Base-by-base conservation (phyloP, 2,329 filamentous ascomycete genomes). In the Colletotrichum tamarilloi region DNA sequence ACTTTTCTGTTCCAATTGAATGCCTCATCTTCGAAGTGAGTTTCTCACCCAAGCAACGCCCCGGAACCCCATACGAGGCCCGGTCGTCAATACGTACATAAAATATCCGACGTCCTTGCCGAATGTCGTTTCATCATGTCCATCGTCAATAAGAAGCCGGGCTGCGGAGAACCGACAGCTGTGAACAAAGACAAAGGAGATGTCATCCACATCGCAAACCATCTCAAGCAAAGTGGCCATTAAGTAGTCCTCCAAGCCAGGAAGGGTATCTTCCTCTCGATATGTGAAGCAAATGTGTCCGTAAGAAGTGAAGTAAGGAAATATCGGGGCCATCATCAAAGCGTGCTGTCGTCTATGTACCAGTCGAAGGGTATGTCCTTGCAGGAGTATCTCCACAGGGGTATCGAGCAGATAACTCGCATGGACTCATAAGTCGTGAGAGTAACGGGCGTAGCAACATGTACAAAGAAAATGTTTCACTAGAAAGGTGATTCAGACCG, bases 401-500 rank as follows among this genome's bases (percentile, higher is more conserved):
- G 42, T 67, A 74, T 62, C 64, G 49, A 60, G 71, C 71, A 73
- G 58, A 64, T 57, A 60, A 56, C 62, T 74, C 63, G 62, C 68
- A 63, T 74, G 72, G 63, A 68, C 67, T 72, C 68, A 52, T 72
- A 72, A 63, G 72, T 72, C 68, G 67, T 72, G 56, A 72, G 63
- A 72, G 42, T 74, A 67, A 63, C 53, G 68, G 72, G 72, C 56
- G 53, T 73, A 56, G 72, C 73, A 75, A 72, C 67, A 75, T 75
- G 68, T 77, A 78, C 75, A 79, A 72, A 75, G 76, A 72, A 68
- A 68, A 65, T 56, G 14, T 19, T 56, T 60, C 28, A 72, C 84
- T 81, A 88, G 55, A 85, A 77, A 3, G 88, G 88, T 26, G 87
- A 89, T 75, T 88, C 85, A 8, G 88, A 88, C 63, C 85, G 85